Evolutionary conservation across 495 filamentous ascomycete species (phyloP), one percentile per base, ranked within the genome.

Genomic region (Neurospora sp.): DNA sequence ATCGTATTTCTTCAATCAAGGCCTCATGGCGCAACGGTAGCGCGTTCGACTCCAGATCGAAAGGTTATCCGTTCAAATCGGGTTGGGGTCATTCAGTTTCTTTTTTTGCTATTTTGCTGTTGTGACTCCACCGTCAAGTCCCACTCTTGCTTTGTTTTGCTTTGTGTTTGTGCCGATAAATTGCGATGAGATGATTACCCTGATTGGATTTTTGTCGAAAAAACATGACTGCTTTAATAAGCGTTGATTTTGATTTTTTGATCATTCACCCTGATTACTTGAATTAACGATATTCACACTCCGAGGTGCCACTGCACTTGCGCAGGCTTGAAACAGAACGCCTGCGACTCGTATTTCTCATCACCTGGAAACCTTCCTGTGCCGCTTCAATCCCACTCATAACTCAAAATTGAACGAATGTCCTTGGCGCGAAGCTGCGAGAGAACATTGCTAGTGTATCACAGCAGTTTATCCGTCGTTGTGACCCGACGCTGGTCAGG

Each of bases 1-100:
- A 27, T 0, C 0, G 0, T 0, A 3, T 18, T 35, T 35, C 2
- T 35, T 9, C 53, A 35, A 61, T 6, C 1, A 61, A 35, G 61
- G 61, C 70, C 48, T 41, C 12, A 40, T 75, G 77, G 78, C 77
- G 80, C 81, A 82, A 83, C 79, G 81, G 81, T 78, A 83, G 81
- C 80, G 81, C 81, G 80, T 83, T 79, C 77, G 81, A 81, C 78
- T 83, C 81, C 81, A 83, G 81, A 83, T 79, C 80, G 77, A 80
- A 83, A 83, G 81, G 81, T 82, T 83, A 76, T 82, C 81, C 76
- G 80, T 81, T 48, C 44, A 48, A 48, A 48, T 48, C 44, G 46
- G 46, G 46, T 53, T 53, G 20, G 46, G 46, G 53, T 61, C 53
- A 61, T 16, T 0, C 14, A 16, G 4, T 9, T 35, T 5, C 0